phyloP scores from a whole-genome alignment of 805 yeast species.

The Grigorovia yakushimaensis region DNA sequence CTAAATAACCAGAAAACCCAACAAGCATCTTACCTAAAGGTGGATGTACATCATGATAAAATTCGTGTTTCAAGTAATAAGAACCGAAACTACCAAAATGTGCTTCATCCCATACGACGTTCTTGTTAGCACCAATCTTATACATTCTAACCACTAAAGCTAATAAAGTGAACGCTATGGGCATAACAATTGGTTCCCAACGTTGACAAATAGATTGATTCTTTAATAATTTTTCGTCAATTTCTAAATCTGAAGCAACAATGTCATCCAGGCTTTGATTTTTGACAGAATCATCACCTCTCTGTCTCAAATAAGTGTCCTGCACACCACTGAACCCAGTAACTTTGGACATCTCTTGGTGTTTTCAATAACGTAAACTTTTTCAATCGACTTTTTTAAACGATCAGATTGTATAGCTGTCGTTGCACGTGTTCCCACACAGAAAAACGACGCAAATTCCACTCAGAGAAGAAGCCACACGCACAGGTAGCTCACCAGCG shows the following conservation, averaged over 20 bases:
- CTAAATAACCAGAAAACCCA: slow-evolving; percentile 68
- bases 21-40: slow-evolving; percentile 77
- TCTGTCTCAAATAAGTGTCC: slow-evolving; percentile 1
- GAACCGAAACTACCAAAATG: slow-evolving; percentile 85
- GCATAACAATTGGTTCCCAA: slow-evolving; percentile 32
- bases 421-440: neutral
- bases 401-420: neutral
- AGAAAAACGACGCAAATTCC: no score
- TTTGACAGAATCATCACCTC: neutral
- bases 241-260: neutral
- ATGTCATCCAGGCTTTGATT: slow-evolving; percentile 2
- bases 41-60: slow-evolving; percentile 82
- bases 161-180: slow-evolving; percentile 35
- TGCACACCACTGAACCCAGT: neutral
- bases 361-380: neutral
- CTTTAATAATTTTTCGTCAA: slow-evolving; percentile 1
- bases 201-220: slow-evolving; percentile 2
- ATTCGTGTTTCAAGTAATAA: slow-evolving; percentile 66
- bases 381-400: no score
- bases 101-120: slow-evolving; percentile 84
- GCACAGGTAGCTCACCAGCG: slow-evolving; percentile 61
- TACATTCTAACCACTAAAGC: slow-evolving; percentile 51
- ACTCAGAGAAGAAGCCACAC: no score
- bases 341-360: neutral
- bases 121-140: slow-evolving; percentile 44